Base-by-base conservation (phyloP, 2,329 filamentous ascomycete genomes). In the Aspergillus pseudotamarii region DNA sequence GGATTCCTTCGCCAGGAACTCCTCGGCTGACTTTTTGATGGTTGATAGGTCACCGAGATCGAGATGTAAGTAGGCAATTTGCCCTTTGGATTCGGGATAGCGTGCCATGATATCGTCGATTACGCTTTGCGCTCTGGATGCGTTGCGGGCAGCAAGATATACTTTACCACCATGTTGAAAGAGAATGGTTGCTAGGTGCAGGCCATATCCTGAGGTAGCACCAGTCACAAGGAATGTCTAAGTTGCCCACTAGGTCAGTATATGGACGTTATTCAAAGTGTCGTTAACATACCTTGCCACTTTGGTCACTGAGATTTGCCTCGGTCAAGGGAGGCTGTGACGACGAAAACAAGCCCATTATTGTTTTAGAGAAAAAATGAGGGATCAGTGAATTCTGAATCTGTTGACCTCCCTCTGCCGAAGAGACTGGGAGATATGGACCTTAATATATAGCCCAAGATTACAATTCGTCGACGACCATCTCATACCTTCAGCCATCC, bases 11-110 rank as follows among this genome's bases (percentile, higher is more conserved):
- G 65, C 57, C 0, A 78, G 64, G 58, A 83, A 82, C 6, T 71
- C 67, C 2, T 79, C 66, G 0, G 73, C 80, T 1, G 78, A 73
- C 0, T 65, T 60, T 63, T 81, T 80, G 64, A 81, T 78, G 3
- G 75, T 79, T 9, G 71, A 67, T 0, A 82, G 68, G 64, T 82
- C 79, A 43, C 51, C 19, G 8, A 60, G 59, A 1, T 48, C 21
- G 38, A 60, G 38, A 9, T 21, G 26, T n/a, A 60, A 51, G 36
- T 26, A 56, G 19, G n/a, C 23, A 9, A 60, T 19, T 19, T 56
- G 48, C 11, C 59, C 59, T 16, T n/a, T 16, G 2, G 51, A 60
- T 5, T n/a, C 19, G 6, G 59, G 59, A 38, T 26, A 30, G 1
- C 8, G 21, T 34, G 6, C 4, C 32, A 21, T 28, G 14, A 57